These are phyloP conservation scores for Camellia sinensis DNA, from an alignment of 148 eudicot species.

Conservation along the genomic window DNA sequence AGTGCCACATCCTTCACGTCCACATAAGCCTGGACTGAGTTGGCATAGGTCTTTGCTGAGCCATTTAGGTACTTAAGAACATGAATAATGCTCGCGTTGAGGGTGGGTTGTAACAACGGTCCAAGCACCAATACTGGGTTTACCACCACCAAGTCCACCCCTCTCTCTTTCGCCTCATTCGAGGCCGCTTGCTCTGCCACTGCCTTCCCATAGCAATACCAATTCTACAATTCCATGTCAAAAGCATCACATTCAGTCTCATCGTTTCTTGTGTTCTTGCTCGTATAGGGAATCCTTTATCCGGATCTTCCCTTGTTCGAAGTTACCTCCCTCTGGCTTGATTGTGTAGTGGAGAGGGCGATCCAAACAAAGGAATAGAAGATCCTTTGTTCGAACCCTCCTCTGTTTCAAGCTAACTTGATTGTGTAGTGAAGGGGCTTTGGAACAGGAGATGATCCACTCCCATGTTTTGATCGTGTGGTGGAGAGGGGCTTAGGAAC, in stretches of 20 bases:
- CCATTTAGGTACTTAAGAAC: slow-evolving; percentile 83
- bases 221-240: slow-evolving; percentile 45
- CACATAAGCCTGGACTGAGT: slow-evolving; percentile 80
- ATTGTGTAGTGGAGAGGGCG: too few relatives aligned
- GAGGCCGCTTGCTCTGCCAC: slow-evolving; percentile 90
- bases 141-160: slow-evolving; percentile 74
- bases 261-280: too few relatives aligned
- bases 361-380: too few relatives aligned
- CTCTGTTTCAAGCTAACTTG: too few relatives aligned
- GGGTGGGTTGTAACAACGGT: slow-evolving; percentile 69
- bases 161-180: slow-evolving; percentile 67
- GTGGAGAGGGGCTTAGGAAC: too few relatives aligned
- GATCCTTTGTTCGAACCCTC: too few relatives aligned
- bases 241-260: not conserved
- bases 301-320: too few relatives aligned
- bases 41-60: slow-evolving; percentile 76
- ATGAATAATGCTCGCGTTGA: slow-evolving; percentile 79
- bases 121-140: slow-evolving; percentile 89
- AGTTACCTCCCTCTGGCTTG: too few relatives aligned
- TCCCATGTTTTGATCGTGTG: too few relatives aligned
- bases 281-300: too few relatives aligned
- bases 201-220: slow-evolving; percentile 95
- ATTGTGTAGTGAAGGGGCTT: too few relatives aligned
- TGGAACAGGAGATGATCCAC: too few relatives aligned
- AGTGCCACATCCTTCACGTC: slow-evolving; percentile 80